phyloP scores from a whole-genome alignment of 192 early-diverging fungal genomes.

The Coemansia sp. region DNA sequence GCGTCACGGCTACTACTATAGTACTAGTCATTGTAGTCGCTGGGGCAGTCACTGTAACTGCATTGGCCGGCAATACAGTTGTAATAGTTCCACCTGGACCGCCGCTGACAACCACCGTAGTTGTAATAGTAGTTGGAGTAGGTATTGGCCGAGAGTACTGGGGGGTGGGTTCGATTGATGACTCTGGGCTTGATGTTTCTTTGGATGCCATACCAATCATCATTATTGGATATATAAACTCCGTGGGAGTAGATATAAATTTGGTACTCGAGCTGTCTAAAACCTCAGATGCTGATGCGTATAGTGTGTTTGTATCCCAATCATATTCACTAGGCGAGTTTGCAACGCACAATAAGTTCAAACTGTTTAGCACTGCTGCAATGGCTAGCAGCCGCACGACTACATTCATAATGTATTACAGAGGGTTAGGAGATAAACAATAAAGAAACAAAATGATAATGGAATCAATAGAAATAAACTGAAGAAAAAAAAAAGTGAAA shows the following conservation, averaged over 20 bases:
- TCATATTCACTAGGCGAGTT: not conserved
- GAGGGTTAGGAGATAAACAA: not conserved
- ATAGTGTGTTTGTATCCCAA: not conserved
- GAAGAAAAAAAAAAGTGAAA: not conserved
- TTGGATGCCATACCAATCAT: not conserved
- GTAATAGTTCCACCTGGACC: not conserved
- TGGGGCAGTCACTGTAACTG: not conserved
- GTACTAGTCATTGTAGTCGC: not conserved
- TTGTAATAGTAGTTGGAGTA: not conserved
- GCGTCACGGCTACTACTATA: not conserved
- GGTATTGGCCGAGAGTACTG: not conserved
- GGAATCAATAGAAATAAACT: not conserved
- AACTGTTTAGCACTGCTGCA: not conserved
- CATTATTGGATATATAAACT: not conserved
- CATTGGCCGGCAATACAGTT: not conserved
- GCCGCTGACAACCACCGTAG: not conserved
- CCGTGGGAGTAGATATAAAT: not conserved
- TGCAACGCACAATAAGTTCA: not conserved
- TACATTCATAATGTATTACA: not conserved
- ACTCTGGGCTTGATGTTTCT: not conserved
- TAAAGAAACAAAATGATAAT: not conserved
- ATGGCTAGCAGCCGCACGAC: slow-evolving; percentile 6
- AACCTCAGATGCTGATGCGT: not conserved
- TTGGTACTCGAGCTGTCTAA: not conserved
- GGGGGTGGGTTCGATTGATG: not conserved